These are phyloP conservation scores for Ceratocystis albifundus DNA, from an alignment of 2,329 filamentous ascomycete species.

Conservation along the genomic window DNA sequence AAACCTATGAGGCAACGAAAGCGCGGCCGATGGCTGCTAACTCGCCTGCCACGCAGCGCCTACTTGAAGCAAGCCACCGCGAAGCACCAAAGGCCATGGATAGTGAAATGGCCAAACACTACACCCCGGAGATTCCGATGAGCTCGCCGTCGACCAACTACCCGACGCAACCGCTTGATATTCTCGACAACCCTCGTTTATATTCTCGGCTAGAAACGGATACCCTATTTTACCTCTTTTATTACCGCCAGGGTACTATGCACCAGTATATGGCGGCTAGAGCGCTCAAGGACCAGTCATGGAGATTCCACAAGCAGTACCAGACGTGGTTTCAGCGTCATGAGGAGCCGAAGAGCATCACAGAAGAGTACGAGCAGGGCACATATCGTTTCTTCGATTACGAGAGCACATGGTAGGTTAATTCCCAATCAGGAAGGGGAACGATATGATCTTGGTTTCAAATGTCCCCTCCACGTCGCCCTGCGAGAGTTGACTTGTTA, in stretches of 20 bases:
- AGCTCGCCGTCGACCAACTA: conserved; percentile 67
- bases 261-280: conserved; percentile 94
- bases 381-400: conserved; percentile 99
- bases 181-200: conserved; percentile 81
- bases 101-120: conserved; percentile 69
- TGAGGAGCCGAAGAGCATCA: conserved; percentile 96
- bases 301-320: conserved; percentile 99
- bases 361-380: conserved; percentile 95
- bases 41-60: conserved; percentile 56
- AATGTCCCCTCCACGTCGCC: not conserved
- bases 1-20: conserved; percentile 78
- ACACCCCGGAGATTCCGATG: conserved; percentile 71
- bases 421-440: not conserved
- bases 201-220: conserved; percentile 89
- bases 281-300: conserved; percentile 95
- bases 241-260: conserved; percentile 93
- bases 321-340: conserved; percentile 99
- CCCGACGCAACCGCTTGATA: conserved; percentile 79
- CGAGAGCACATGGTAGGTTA: conserved; percentile 86
- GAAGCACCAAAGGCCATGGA: conserved; percentile 66
- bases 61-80: conserved; percentile 64
- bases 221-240: conserved; percentile 96
- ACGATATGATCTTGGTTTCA: not conserved
- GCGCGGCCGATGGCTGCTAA: conserved; percentile 50
- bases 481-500: no score